A percentile compares a stretch with the other conserved stretches of the same genome.
phyloP scores from a whole-genome alignment of 202 grass and related monocot genomes.

The Schoenoplectus tabernaemontani region DNA sequence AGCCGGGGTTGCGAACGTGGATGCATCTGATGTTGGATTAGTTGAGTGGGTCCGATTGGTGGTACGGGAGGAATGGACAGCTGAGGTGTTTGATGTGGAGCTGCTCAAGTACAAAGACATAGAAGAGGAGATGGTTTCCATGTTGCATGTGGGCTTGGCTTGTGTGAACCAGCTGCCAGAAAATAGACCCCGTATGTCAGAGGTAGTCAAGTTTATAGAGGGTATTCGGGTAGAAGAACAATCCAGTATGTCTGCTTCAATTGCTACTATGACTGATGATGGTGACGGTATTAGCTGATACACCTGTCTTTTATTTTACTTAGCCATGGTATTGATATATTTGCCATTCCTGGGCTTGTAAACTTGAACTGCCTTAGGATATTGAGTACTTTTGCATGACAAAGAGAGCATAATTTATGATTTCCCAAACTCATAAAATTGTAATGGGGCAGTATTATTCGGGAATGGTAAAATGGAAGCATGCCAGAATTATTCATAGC shows the following conservation, averaged over 20 bases:
- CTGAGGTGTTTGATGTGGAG: slow-evolving; percentile 92
- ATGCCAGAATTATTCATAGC: too few species aligned
- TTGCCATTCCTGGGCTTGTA: too few species aligned
- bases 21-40: slow-evolving; percentile 21
- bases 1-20: background rate
- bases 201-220: slow-evolving; percentile 60
- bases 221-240: slow-evolving; percentile 40
- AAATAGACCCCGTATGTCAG: slow-evolving; percentile 50
- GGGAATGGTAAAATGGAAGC: too few species aligned
- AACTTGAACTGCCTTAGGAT: too few species aligned
- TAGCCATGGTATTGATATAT: background rate
- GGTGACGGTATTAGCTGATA: slow-evolving; percentile 48
- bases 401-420: too few species aligned
- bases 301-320: background rate
- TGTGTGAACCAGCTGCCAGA: slow-evolving; percentile 42
- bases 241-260: slow-evolving; percentile 43
- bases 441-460: too few species aligned
- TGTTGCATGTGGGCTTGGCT: slow-evolving; percentile 66
- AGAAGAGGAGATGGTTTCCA: slow-evolving; percentile 91
- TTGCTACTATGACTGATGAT: slow-evolving; percentile 50
- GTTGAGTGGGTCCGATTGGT: slow-evolving; percentile 82
- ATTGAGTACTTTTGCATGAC: too few species aligned
- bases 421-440: too few species aligned
- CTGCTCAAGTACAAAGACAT: slow-evolving; percentile 67
- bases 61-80: slow-evolving; percentile 91